Base-by-base conservation (phyloP, 495 filamentous ascomycete species). In the Podospora pseudopauciseta region DNA sequence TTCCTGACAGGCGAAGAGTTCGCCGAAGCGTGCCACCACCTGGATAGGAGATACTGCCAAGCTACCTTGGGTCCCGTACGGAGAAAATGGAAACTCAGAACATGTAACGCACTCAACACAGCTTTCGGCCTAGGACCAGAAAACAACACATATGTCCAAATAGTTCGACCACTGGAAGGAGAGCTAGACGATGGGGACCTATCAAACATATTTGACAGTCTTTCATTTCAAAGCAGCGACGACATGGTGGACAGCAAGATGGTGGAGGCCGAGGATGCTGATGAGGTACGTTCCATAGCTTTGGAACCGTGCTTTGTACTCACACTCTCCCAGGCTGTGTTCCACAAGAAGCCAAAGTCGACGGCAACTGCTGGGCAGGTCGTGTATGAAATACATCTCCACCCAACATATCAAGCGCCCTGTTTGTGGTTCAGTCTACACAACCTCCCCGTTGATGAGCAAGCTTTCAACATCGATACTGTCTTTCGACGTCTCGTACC, bases 401-500 rank as follows among this genome's bases (percentile, higher is more conserved):
- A 85, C 70, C 87, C 80, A 61, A 85, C 78, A 67, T 88, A 87
- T 78, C 81, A 72, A 55, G 85, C 80, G 71, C 88, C 83, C 68
- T 86, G 86, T 54, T 80, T 90, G 16, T 89, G 86, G 81, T 84
- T 89, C 73, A 81, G 76, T 62, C 72, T 88, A 67, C 79, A 80
- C 65, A 79, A 81, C 57, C 68, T 84, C 27, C 81, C 81, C 1
- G 70, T 71, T 49, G 77, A 73, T 58, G 82, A 84, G 64, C 66
- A 73, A 34, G 69, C 80, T 5, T 75, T 84, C 66, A 74, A 82
- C 70, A 72, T 93, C 74, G 89, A 93, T 66, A 82, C 84, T 16
- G 85, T 94, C 65, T 93, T 92, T 76, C 80, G 85, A 55, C 80
- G 83, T 59, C 81, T 93, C 55, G 90, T 94, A 65, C 91, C 92